Evolutionary conservation across 495 filamentous ascomycete genomes (phyloP), one percentile per base, ranked within the genome.

Genomic region (Oidiodendron maius): DNA sequence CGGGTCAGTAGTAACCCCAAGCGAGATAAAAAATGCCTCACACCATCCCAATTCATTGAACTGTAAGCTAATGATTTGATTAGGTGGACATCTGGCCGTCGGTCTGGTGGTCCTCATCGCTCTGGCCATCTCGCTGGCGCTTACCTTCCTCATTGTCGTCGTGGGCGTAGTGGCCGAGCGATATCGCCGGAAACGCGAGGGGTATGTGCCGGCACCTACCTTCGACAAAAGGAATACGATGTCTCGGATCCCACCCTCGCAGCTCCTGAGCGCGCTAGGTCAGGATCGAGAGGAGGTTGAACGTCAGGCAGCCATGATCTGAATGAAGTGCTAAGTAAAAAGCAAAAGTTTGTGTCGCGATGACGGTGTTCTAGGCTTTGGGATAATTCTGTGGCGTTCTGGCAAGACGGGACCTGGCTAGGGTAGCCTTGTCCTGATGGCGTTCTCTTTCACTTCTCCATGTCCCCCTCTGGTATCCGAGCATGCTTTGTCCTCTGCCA

Each of bases 101-200:
- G 94, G 88, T 28, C 91, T 95, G 53, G 77, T 96, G 24, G 86
- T 96, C 13, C 76, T 99, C 24, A 91, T 99, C 39, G 84, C 82
- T n/a, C 83, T 99, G 46, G 95, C 85, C 39, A 87, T 93, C 51
- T 83, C 93, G 0, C 78, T 97, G 6, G 90, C 75, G 40, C 78
- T 91, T 50, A 87, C 91, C 60, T 87, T 96, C 66, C 71, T 96
- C 35, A 80, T 99, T 40, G 90, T 99, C 46, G 77, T 87, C 18
- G 76, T 81, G 23, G 93, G 93, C 48, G 76, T 97, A 46, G 69
- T 95, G 46, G 71, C 89, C 24, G 91, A 95, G 62, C 83, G 89
- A 46, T 75, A 87, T 37, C 85, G 93, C 58, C 84, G 90, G 57
- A 82, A 79, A 65, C 77, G 83, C 28, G 88, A 96, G 62, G 94